phyloP scores from a whole-genome alignment of 2,329 filamentous ascomycete species.

The Xylariaceae sp. region DNA sequence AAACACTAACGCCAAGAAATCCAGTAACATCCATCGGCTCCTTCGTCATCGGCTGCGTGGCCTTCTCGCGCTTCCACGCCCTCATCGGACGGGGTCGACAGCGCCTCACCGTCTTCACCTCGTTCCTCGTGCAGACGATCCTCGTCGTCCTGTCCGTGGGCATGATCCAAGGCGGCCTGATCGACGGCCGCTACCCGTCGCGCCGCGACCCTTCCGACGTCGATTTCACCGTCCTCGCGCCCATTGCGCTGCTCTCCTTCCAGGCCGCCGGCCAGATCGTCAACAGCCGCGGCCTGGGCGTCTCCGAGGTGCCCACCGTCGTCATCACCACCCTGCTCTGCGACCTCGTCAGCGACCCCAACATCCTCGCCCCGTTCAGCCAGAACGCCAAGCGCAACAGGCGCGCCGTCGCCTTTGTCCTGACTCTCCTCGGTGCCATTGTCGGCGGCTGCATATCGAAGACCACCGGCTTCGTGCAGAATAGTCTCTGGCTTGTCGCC shows the following conservation, averaged over 20 bases:
- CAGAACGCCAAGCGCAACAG: slow-evolving; percentile 48
- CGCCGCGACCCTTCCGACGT: slow-evolving; percentile 21
- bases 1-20: not conserved
- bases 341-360: slow-evolving; percentile 47
- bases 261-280: slow-evolving; percentile 53
- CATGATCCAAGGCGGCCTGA: slow-evolving; percentile 28
- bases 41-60: slow-evolving; percentile 37
- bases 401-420: slow-evolving; percentile 39
- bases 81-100: slow-evolving; percentile 26
- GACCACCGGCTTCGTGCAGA: slow-evolving; percentile 36
- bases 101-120: slow-evolving; percentile 26
- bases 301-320: slow-evolving; percentile 50
- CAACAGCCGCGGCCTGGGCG: slow-evolving; percentile 44
- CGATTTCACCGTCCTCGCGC: slow-evolving; percentile 27
- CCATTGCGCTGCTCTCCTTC: slow-evolving; percentile 46
- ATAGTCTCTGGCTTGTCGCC: slow-evolving; percentile 41
- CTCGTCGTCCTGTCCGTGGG: slow-evolving; percentile 26
- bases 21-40: slow-evolving; percentile 37
- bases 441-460: slow-evolving; percentile 44
- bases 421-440: slow-evolving; percentile 43
- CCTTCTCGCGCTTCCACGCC: slow-evolving; percentile 35
- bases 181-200: slow-evolving; percentile 29
- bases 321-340: slow-evolving; percentile 51
- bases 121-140: slow-evolving; percentile 28
- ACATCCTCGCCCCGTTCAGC: slow-evolving; percentile 38